These are phyloP conservation scores for Testicularia cyperi DNA, from an alignment of 1,284 basidiomycete species.

Conservation along the genomic window DNA sequence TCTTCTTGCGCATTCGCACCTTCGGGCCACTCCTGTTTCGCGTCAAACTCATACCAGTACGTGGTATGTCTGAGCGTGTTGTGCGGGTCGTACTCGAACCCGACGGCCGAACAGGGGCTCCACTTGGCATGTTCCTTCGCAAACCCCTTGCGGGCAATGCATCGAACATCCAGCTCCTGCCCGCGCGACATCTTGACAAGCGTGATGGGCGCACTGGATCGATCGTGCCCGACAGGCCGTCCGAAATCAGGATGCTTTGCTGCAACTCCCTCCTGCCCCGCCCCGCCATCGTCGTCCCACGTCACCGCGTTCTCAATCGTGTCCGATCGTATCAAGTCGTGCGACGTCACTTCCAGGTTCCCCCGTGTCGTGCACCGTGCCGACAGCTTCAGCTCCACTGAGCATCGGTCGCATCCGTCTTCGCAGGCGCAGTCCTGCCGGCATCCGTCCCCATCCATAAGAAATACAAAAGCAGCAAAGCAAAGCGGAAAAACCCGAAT, in stretches of 20 bases:
- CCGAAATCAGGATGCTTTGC: constrained; percentile 70
- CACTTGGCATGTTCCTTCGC: constrained; percentile 99
- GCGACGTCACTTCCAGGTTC: constrained; percentile 78
- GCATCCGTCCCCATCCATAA: no score
- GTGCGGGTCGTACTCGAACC: constrained; percentile 97
- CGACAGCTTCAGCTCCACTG: constrained; percentile 74
- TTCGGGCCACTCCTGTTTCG: constrained; percentile 57
- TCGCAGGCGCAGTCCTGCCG: constrained; percentile 80
- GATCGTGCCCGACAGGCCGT: constrained; percentile 76
- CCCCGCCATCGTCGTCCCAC: constrained; percentile 46
- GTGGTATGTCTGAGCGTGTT: constrained; percentile 95
- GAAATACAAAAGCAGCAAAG: no score
- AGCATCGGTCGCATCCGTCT: constrained; percentile 76
- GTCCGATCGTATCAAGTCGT: constrained; percentile 50
- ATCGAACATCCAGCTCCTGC: constrained; percentile 82
- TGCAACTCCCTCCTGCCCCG: constrained; percentile 32
- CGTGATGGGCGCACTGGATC: constrained; percentile 65
- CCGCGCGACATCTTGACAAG: constrained; percentile 91
- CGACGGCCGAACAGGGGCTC: constrained; percentile 92
- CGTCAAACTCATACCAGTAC: constrained; percentile 80
- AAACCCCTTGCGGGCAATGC: constrained; percentile 95
- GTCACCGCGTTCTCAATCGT: constrained; percentile 34
- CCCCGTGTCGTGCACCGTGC: constrained; percentile 67
- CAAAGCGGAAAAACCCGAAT: neutral
- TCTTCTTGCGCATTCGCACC: constrained; percentile 54